Evolutionary conservation across 2,329 filamentous ascomycete species (phyloP), one percentile per base, ranked within the genome.

Genomic region (Akanthomyces uredinophilus): DNA sequence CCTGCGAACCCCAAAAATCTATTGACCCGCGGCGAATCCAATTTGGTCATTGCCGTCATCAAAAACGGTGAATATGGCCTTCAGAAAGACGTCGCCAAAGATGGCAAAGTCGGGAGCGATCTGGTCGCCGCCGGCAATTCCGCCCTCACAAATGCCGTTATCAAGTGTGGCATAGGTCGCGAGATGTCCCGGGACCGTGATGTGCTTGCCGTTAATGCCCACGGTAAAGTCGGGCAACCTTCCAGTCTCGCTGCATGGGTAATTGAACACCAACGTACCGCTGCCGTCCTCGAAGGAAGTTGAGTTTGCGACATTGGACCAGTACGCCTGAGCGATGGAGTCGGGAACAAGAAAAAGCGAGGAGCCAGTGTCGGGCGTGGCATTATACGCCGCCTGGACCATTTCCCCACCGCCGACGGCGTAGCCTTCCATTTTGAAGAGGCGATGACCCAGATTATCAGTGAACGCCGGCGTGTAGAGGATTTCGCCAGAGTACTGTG

Each of bases 281-380:
- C 86, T 77, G 43, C 27, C n/a, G 14, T 32, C 14, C 11, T 18
- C 18, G 49, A 18, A 35, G 49, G 27, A 52, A 32, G 8, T 16
- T 2, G 73, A 70, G 50, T 80, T 73, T 70, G 84, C 82, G 64
- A 85, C 80, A 52, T 88, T 77, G 76, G 79, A 81, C 68, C 82
- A 84, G 71, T 84, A 84, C 3, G 70, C 76, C 4, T 78, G 68
- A 50, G 80, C 78, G 22, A 74, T 69, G 35, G 79, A 73, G 68
- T 86, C 82, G 63, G 86, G 81, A 35, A 89, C 77, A 63, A 89
- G 76, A 66, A 89, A 75, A 62, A 89, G 79, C 1, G 85, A 86
- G 44, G 86, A 88, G 65, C 87, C 87, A 10, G 82, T 83, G 73
- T 86, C 83, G 29, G 79, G 75, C 61, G 84, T 81, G 35, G 78